Evolutionary conservation across 2,329 filamentous ascomycete genomes (phyloP), one percentile per base, ranked within the genome.

Genomic region (Neonectria ditissima): DNA sequence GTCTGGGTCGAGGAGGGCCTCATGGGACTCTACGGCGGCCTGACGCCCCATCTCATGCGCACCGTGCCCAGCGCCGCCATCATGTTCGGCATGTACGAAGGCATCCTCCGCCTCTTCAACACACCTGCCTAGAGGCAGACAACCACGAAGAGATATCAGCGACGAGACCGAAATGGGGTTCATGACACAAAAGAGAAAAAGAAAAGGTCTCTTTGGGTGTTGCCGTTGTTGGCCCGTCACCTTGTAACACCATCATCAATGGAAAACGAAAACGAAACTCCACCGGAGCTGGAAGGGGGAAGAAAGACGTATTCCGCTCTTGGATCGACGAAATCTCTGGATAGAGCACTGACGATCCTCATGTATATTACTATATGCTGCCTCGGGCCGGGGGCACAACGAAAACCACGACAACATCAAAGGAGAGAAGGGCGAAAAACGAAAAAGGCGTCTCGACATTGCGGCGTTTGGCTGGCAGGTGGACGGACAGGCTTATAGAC

Each of bases 31-130:
- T 98, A 97, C 76, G 94, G 95, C 59, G 94, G 94, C 18, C 84
- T 98, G 74, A 97, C 94, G 14, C 94, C 95, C 50, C 95, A 98
- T 77, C 88, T 98, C 73, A 87, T 97, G 79, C 87, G 94, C 65
- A 94, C 94, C 7, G 94, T 97, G 6, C 95, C 95, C 1, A 96
- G 92, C 71, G 94, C 95, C 8, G 94, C 92, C 70, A 97, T 98
- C 78, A 97, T 97, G 92, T 97, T 97, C 78, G 94, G 93, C 79
- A 96, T 96, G 83, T 97, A 89, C 74, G 86, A 89, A 74, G 84
- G 81, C 58, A 87, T 88, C 45, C 78, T 88, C 30, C 80, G 81
- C 6, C 70, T 86, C 6, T 82, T 84, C 63, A 73, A 81, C 62
- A 79, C 79, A 8, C 75, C 77, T 14, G 76, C 77, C 7, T 80